Percentiles rank a stretch among this genome's conserved stretches.
Evolutionary conservation across 2,329 filamentous ascomycete species (phyloP).

Genomic region (Aquanectria penicillioides): DNA sequence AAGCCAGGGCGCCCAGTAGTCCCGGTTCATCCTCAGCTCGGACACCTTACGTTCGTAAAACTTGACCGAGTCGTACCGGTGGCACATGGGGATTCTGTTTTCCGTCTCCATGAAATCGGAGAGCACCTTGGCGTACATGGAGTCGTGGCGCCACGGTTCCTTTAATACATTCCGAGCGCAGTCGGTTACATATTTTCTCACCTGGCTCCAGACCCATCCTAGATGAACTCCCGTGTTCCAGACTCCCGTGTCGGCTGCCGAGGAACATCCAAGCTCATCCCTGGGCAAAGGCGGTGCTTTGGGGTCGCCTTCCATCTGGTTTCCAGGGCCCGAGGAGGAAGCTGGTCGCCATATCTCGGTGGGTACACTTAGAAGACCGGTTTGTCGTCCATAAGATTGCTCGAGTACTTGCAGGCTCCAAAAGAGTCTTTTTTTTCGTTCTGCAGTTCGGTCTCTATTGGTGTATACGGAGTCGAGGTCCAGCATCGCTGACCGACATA

Average conservation of each 20-base stretch:
- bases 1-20: conserved; percentile 63
- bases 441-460: conserved; percentile 45
- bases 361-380: conserved; percentile 53
- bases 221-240: conserved; percentile 61
- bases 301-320: conserved; percentile 41
- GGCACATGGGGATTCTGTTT: conserved; percentile 58
- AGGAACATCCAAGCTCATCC: conserved; percentile 55
- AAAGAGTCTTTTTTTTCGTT: conserved; percentile 60
- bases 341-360: conserved; percentile 54
- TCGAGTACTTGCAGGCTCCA: conserved; percentile 63
- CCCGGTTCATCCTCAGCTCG: conserved; percentile 55
- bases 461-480: conserved; percentile 54
- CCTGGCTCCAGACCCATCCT: conserved; percentile 62
- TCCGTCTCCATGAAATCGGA: conserved; percentile 63
- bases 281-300: conserved; percentile 54
- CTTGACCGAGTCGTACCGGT: conserved; percentile 62
- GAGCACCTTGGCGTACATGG: conserved; percentile 59
- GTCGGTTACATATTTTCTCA: conserved; percentile 57
- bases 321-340: conserved; percentile 38
- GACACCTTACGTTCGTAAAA: conserved; percentile 60
- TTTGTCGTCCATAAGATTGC: conserved; percentile 59
- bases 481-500: conserved; percentile 61
- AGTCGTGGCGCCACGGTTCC: conserved; percentile 63
- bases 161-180: conserved; percentile 58
- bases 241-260: conserved; percentile 55